Evolutionary conservation across 2,329 filamentous ascomycete genomes (phyloP), one percentile per base, ranked within the genome.

Genomic region (Immersiporthe knoxdaviesiana): DNA sequence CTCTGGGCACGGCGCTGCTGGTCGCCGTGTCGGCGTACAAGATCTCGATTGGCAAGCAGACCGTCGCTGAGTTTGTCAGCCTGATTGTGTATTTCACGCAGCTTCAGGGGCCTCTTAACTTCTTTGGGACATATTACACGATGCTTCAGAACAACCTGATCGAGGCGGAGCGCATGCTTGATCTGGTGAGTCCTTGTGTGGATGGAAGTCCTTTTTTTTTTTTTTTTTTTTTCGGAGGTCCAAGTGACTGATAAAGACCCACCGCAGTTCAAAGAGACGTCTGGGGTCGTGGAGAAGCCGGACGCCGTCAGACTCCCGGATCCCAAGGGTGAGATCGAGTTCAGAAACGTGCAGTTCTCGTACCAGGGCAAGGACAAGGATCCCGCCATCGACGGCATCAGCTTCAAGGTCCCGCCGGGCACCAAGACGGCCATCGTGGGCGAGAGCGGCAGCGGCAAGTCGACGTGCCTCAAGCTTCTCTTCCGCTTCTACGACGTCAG

Each of bases 1-100:
- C 87, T 74, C 72, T 88, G 3, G 88, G 87, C 12, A 82, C 89
- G 4, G 84, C 88, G 21, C 77, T 89, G n/a, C 84, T 87, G 1
- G 88, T 88, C 70, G 87, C 84, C 71, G 84, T 90, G 39, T 87
- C 87, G 3, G 87, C 87, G 1, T 89, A 88, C 75, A 87, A 90
- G 74, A 87, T 90, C 60, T 87, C 86, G 0, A 83, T 81, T 7
- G 83, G 83, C 12, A 77, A 85, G 70, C 82, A 84, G 68, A 80
- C 79, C 3, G 85, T 89, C 21, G 84, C 86, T 68, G 82, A 85
- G 63, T 90, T 90, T 68, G 85, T 88, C 27, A 80, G 80, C 32
- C 75, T 89, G 18, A 81, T 89, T 67, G 84, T 84, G 30, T 89
- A 88, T 76, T 87, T 89, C 79, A 83, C 84, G n/a, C 87, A 88